Evolutionary conservation across 1,284 basidiomycete genomes (phyloP).

Genomic region (Megacollybia platyphylla): DNA sequence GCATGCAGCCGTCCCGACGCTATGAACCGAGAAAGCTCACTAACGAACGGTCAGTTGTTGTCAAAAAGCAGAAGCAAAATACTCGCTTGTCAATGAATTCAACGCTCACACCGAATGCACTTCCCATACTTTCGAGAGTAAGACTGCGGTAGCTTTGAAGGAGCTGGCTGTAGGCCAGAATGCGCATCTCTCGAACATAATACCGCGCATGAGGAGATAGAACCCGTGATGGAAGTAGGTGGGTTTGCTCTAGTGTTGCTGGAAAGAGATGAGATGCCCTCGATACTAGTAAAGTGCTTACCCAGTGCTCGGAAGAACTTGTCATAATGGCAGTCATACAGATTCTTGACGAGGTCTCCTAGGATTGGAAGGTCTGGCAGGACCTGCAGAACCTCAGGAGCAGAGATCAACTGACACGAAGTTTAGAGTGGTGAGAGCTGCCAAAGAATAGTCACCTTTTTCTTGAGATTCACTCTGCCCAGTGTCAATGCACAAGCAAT

Average conservation of each 20-base stretch:
- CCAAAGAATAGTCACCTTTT: slow-evolving; percentile 47
- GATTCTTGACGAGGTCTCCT: slow-evolving; percentile 57
- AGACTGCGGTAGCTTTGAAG: slow-evolving; percentile 87
- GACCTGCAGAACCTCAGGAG: slow-evolving; percentile 65
- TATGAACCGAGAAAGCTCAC: slow-evolving; percentile 90
- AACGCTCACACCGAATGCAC: slow-evolving; percentile 81
- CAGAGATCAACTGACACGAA: slow-evolving; percentile 38
- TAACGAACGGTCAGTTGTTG: slow-evolving; percentile 15
- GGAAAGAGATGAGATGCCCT: slow-evolving; percentile 3
- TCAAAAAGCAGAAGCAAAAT: slow-evolving; percentile 2
- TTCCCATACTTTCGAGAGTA: slow-evolving; percentile 78
- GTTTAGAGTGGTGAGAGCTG: slow-evolving; percentile 3
- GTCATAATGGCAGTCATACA: slow-evolving; percentile 92
- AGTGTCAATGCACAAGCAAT: slow-evolving; percentile 72
- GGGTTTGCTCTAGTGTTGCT: slow-evolving; percentile 83
- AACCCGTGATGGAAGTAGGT: slow-evolving; percentile 78
- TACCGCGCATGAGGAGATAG: slow-evolving; percentile 81
- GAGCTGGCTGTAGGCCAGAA: slow-evolving; percentile 87
- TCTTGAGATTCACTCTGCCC: slow-evolving; percentile 82
- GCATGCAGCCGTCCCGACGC: slow-evolving; percentile 82
- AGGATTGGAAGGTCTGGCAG: slow-evolving; percentile 60
- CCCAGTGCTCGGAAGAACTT: slow-evolving; percentile 88
- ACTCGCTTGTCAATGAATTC: slow-evolving; percentile 76
- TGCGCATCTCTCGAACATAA: slow-evolving; percentile 95
- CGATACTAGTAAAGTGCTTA: slow-evolving; percentile 16